Evolutionary conservation across 2,329 filamentous ascomycete species (phyloP).

Genomic region (Alternaria solani): DNA sequence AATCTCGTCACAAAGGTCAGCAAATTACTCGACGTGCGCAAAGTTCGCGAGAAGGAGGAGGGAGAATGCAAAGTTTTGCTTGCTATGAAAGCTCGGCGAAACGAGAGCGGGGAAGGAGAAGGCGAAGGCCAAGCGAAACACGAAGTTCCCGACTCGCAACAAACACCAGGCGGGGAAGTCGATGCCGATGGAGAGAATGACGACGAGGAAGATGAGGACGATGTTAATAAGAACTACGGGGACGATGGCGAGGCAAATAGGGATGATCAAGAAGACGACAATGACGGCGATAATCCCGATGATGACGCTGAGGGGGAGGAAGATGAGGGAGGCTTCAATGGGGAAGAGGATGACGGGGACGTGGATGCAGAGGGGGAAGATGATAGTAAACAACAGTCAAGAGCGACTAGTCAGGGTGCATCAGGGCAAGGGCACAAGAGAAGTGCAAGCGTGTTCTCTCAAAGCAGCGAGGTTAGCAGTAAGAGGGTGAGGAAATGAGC

Average conservation of each 20-base stretch:
- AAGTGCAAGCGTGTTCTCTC: conserved; percentile 82
- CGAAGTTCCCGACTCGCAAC: conserved; percentile 29
- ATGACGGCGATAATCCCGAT: conserved; percentile 44
- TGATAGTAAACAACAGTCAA: conserved; percentile 40
- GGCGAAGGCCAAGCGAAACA: conserved; percentile 27
- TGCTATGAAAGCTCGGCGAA: conserved; percentile 48
- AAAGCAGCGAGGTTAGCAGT: conserved; percentile 46
- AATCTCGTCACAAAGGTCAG: conserved; percentile 72
- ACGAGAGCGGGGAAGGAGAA: conserved; percentile 17
- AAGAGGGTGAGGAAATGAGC: conserved; percentile 46
- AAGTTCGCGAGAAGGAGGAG: conserved; percentile 78
- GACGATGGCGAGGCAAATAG: conserved; percentile 35
- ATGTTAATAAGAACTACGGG: conserved; percentile 25
- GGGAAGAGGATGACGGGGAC: conserved; percentile 43
- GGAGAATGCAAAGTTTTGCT: conserved; percentile 61
- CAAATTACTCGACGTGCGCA: conserved; percentile 74
- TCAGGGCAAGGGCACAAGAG: conserved; percentile 67
- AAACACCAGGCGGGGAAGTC: conserved; percentile 29
- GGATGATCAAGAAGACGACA: conserved; percentile 26
- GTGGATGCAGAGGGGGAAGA: conserved; percentile 47
- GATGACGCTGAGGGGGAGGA: conserved; percentile 29
- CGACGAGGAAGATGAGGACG: conserved; percentile 19
- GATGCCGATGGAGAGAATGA: conserved; percentile 30
- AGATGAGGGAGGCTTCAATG: conserved; percentile 21
- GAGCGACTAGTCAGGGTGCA: conserved; percentile 35